Base-by-base conservation (phyloP, 345 rosid genomes). In the Stellera chamaejasme region DNA sequence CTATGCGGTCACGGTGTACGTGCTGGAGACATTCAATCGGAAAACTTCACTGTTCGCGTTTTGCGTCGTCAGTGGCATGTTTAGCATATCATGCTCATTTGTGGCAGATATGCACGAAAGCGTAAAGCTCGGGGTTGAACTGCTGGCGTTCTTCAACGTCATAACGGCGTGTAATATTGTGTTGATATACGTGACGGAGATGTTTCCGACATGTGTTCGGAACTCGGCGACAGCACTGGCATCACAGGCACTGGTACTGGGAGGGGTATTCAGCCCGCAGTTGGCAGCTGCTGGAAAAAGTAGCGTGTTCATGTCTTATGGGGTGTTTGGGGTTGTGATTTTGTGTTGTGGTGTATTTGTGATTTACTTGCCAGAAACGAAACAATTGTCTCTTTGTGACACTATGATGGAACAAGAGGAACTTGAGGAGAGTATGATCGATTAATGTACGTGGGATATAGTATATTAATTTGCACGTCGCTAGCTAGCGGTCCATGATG, bases 171-270 rank as follows among this genome's bases (percentile, higher is more conserved):
- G 76, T 50, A 75, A 71, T 50, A 60, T 78, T 25, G 62, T 73
- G 6, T 16, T 75, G 23, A 75, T 85, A 10, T 73, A 71, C 56
- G 66, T 69, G 56, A 54, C 69, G 16, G 84, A 82, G 69, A 28
- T 77, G 73, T 82, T 82, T 63, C 80, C 88, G 0, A 79, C 79
- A 0, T 70, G 78, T 57, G 80, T 79, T 27, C 61, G 82, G 63
- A 79, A 80, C 72, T 67, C 65, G 10, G 75, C 75, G 3, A 62
- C 72, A 16, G 53, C 77, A 36, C 66, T 82, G 80, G 69, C 64
- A 59, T 53, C 77, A 64, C 84, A 79, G 45, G 82, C 71, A 6
- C 42, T 67, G 14, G 58, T 62, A 2, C 55, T 69, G 10, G 73
- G 75, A 41, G 75, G 68, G 13, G 65, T 68, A 44, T 73, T 56